Evolutionary conservation across 805 yeast species (phyloP), one percentile per base, ranked within the genome.

Genomic region (Ogataea methylovora): DNA sequence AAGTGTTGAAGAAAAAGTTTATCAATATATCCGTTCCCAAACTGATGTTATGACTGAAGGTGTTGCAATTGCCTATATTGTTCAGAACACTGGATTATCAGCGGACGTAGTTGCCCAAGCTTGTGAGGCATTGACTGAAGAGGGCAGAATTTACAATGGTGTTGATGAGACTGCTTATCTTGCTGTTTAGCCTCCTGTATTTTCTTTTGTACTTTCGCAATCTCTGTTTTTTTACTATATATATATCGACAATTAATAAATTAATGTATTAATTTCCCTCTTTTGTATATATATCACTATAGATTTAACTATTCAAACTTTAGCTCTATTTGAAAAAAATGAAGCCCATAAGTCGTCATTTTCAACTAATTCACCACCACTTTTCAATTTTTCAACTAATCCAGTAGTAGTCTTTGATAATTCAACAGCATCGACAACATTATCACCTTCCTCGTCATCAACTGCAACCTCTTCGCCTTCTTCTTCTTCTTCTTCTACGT

Each of bases 1-100:
- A 13, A 42, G 42, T 29, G 59, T 48, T 26, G 48, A 61, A n/a
- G 78, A 74, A 32, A 61, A 54, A 45, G 65, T 78, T 35, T 57
- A 65, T 39, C 63, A 66, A 15, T 66, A 73, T 33, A 61, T 77
- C 39, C 57, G 65, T 46, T 67, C 70, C 39, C 61, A 71, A 50
- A 57, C 79, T 35, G 61, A 67, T 40, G 61, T 68, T 33, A 80
- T 77, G 83, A 72, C 67, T 30, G 87, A 82, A 51, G 90, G 90
- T 45, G 86, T 82, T n/a, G 86, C 84, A 16, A 61, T 75, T 10
- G 71, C 69, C 36, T 64, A 73, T 41, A 71, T 83, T 38, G 66
- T 78, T 11, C 83, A 77, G 48, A 63, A 67, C 22, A 61, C 82
- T 48, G 66, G 63, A 33, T 38, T 79, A 8, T 48, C 69, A 24